These are phyloP conservation scores for Taphrina wiesneri DNA, from an alignment of 1,139 yeast species.

Conservation along the genomic window DNA sequence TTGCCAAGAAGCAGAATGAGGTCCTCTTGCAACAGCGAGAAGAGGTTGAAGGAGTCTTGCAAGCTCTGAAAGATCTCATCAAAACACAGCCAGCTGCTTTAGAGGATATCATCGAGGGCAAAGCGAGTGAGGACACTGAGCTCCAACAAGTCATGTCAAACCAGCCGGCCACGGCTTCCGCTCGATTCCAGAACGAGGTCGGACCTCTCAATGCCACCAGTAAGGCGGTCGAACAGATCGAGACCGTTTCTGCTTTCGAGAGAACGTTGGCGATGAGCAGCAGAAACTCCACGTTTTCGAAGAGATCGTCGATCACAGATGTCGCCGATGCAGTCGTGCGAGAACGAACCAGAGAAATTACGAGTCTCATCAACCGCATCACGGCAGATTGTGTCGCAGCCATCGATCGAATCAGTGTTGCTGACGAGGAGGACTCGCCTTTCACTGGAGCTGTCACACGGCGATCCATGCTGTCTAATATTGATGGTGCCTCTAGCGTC, in stretches of 20 bases:
- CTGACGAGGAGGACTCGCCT: slow-evolving; percentile 19
- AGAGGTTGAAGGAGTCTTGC: slow-evolving; percentile 21
- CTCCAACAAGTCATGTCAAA: neutral
- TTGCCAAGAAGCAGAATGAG: slow-evolving; percentile 17
- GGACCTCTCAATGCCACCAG: neutral
- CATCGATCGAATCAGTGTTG: slow-evolving; percentile 21
- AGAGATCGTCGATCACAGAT: slow-evolving; percentile 13
- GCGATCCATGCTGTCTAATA: neutral
- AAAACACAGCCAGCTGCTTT: slow-evolving; percentile 23
- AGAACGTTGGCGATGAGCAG: neutral
- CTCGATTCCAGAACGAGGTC: neutral
- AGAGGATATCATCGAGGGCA: slow-evolving; percentile 12
- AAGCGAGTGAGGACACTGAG: neutral
- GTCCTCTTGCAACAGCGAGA: slow-evolving; percentile 26
- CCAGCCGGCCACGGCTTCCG: neutral
- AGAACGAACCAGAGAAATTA: slow-evolving; percentile 23
- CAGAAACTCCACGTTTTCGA: neutral
- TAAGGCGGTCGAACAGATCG: slow-evolving; percentile 1
- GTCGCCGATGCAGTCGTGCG: slow-evolving; percentile 25
- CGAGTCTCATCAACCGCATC: slow-evolving; percentile 24
- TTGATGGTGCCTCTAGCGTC: neutral
- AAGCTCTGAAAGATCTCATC: slow-evolving; percentile 21
- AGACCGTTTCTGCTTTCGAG: slow-evolving; percentile 1
- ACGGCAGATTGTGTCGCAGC: slow-evolving; percentile 29
- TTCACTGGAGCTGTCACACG: neutral